Evolutionary conservation across 768 basidiomycete genomes (phyloP).

Genomic region (Termitomyces titanicus): DNA sequence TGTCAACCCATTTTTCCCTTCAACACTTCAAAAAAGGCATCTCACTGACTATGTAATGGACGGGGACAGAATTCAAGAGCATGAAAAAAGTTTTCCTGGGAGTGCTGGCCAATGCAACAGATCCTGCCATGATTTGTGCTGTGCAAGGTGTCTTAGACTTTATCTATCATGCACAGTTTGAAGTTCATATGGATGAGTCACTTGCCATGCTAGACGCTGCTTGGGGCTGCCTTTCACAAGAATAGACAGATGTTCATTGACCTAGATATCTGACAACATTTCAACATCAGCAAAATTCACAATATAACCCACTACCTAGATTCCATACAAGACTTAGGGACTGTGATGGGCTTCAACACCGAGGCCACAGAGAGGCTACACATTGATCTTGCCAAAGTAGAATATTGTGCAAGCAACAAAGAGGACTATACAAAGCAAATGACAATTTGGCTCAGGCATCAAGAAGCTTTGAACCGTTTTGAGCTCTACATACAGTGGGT

Average conservation of each 20-base stretch:
- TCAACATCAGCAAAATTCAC: slow-evolving; percentile 38
- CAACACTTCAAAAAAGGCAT: background rate
- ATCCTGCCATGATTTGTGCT: background rate
- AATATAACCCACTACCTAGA: slow-evolving; percentile 27
- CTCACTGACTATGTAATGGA: background rate
- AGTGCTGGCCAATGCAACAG: background rate
- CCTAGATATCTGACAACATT: slow-evolving; percentile 23
- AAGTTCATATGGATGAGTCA: slow-evolving; percentile 23
- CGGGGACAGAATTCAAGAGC: background rate
- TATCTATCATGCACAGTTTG: slow-evolving; percentile 30
- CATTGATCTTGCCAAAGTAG: no score
- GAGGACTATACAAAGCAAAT: no score
- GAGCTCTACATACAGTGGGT: slow-evolving; percentile 25
- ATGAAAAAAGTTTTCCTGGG: background rate
- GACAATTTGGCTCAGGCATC: no score
- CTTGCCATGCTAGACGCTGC: slow-evolving; percentile 21
- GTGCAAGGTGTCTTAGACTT: slow-evolving; percentile 9
- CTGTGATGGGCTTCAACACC: no score
- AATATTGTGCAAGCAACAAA: no score
- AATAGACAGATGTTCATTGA: slow-evolving; percentile 27
- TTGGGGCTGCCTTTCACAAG: slow-evolving; percentile 25
- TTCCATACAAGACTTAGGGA: slow-evolving; percentile 14
- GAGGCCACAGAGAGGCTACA: no score
- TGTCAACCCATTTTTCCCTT: background rate
- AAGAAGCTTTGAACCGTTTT: slow-evolving; percentile 1